Conservation (phyloP, 2,329 filamentous ascomycete species). For the Bipolaris sorokiniana region DNA sequence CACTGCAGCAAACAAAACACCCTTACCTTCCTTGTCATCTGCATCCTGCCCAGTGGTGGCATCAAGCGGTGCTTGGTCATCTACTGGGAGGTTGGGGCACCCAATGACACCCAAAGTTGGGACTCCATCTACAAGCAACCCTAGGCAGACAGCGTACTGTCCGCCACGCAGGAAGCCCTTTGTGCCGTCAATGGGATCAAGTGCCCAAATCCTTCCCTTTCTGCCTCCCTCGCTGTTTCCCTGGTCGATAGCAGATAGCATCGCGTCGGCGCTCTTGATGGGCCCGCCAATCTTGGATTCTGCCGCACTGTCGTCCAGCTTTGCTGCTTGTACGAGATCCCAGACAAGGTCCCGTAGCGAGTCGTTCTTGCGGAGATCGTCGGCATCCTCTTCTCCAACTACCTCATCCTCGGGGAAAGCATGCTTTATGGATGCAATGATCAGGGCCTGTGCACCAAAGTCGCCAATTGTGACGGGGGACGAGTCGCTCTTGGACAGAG, state of each 20-base stretch:
- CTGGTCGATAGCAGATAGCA: constrained; percentile 64
- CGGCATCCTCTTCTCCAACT: constrained; percentile 93
- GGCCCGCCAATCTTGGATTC: constrained; percentile 73
- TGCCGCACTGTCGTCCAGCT: constrained; percentile 69
- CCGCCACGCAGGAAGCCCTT: constrained; percentile 96
- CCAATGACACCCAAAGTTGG: constrained; percentile 94
- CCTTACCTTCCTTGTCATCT: constrained; percentile 74
- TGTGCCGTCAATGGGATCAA: constrained; percentile 97
- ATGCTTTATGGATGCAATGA: constrained; percentile 86
- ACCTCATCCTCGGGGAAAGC: constrained; percentile 91
- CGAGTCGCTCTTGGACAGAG: constrained; percentile 90
- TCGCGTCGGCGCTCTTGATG: constrained; percentile 67
- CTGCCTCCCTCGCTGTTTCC: constrained; percentile 72
- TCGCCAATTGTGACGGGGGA: constrained; percentile 98
- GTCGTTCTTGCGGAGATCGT: constrained; percentile 73
- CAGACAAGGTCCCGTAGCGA: constrained; percentile 78
- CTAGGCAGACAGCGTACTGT: constrained; percentile 95
- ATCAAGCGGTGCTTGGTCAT: constrained; percentile 74
- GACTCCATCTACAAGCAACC: constrained; percentile 87
- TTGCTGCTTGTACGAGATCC: constrained; percentile 76
- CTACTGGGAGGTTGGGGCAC: constrained; percentile 91
- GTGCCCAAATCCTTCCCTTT: constrained; percentile 86
- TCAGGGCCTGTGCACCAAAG: constrained; percentile 95
- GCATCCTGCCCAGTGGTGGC: constrained; percentile 76
- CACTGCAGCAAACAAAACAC: constrained; percentile 88